These are phyloP conservation scores for Sarcomyxa edulis DNA, from an alignment of 768 basidiomycete genomes.

Conservation along the genomic window DNA sequence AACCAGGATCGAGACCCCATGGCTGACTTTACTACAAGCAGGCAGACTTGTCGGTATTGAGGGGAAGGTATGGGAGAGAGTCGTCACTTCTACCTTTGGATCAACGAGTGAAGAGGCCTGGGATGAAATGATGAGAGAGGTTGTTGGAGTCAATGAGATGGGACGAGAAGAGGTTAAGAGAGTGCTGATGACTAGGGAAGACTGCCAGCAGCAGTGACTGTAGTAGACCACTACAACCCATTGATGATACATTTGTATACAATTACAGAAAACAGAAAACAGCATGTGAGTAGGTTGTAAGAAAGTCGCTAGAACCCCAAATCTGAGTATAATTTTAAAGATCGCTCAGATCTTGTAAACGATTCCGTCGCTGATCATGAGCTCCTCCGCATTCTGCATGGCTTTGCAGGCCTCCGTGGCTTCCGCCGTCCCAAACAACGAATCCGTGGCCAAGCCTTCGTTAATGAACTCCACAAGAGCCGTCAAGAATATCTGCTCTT, in stretches of 20 bases:
- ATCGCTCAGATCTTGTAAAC: constrained; percentile 72
- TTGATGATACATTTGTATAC: not conserved
- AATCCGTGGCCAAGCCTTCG: constrained; percentile 59
- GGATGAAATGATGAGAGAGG: constrained; percentile 47
- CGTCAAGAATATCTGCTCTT: constrained; percentile 69
- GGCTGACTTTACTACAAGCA: constrained; percentile 69
- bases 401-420: constrained; percentile 64
- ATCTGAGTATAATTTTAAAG: too few relatives aligned
- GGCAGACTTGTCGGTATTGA: constrained; percentile 63
- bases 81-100: constrained; percentile 47
- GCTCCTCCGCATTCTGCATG: constrained; percentile 77
- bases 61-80: constrained; percentile 42
- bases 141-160: constrained; percentile 58
- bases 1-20: constrained; percentile 64
- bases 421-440: constrained; percentile 77
- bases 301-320: too few relatives aligned
- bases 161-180: constrained; percentile 54
- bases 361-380: constrained; percentile 85
- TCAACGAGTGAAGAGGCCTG: constrained; percentile 41
- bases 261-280: not conserved
- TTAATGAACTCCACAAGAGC: constrained; percentile 75
- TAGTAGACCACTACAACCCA: too few relatives aligned
- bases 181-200: constrained; percentile 25
- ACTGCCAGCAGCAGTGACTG: not conserved
- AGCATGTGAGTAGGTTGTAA: not conserved